These are phyloP conservation scores for Metschnikowia aberdeeniae DNA, from an alignment of 805 yeast genomes.

Conservation along the genomic window DNA sequence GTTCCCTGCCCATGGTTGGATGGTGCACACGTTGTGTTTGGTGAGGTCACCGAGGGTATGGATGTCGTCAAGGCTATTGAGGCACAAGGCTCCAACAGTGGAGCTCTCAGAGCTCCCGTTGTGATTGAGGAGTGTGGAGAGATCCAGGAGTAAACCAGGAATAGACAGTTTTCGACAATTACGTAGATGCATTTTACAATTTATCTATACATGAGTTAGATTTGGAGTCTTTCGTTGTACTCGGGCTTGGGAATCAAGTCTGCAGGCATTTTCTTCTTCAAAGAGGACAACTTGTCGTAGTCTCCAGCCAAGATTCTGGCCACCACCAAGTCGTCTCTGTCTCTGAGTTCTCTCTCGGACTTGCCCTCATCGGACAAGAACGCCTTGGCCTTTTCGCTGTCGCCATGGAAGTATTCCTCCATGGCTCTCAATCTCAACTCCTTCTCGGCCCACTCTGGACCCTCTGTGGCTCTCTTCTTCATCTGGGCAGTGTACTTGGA, in stretches of 20 bases:
- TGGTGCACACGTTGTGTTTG: conserved; percentile 26
- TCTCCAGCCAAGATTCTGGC: conserved; percentile 82
- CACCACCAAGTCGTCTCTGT: conserved; percentile 72
- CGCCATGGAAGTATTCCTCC: conserved; percentile 58
- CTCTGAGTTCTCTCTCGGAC: conserved; percentile 52
- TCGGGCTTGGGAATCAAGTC: conserved; percentile 37
- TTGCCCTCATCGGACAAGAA: conserved; percentile 52
- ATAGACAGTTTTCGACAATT: not conserved
- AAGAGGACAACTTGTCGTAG: conserved; percentile 64
- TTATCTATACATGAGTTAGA: conserved; percentile 19
- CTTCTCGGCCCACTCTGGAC: conserved; percentile 77
- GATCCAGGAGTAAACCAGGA: conserved; percentile 14
- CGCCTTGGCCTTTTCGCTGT: conserved; percentile 46
- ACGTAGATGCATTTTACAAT: conserved; percentile 6
- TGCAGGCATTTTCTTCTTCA: conserved; percentile 46
- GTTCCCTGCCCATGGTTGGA: conserved; percentile 26
- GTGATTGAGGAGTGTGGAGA: conserved; percentile 29
- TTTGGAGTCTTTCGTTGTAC: conserved; percentile 30
- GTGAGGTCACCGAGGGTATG: conserved; percentile 25
- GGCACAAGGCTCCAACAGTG: conserved; percentile 21
- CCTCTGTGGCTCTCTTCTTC: conserved; percentile 37
- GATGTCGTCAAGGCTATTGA: conserved; percentile 26
- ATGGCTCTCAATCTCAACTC: conserved; percentile 73
- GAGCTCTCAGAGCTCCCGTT: conserved; percentile 16
- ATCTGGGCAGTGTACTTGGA: conserved; percentile 43